phyloP scores from a whole-genome alignment of 805 yeast species.

The Spencermartinsiella europaea region DNA sequence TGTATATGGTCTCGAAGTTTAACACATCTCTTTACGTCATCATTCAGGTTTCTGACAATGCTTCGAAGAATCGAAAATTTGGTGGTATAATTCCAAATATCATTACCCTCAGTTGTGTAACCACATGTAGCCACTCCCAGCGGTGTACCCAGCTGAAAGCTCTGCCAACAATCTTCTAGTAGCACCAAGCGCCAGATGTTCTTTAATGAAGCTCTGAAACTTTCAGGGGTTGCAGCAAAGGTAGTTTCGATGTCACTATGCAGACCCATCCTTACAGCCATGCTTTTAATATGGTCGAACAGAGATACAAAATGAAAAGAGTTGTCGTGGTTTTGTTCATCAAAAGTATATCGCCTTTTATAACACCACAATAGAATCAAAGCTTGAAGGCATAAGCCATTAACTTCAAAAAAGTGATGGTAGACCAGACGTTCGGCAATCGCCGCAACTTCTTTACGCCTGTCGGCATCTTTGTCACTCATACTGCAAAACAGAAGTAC shows the following conservation, averaged over 20 bases:
- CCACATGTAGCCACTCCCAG: background rate
- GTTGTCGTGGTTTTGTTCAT: background rate
- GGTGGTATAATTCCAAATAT: background rate
- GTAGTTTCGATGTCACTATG: background rate
- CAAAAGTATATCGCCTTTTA: background rate
- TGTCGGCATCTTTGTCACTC: background rate
- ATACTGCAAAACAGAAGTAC: background rate
- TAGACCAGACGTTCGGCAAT: background rate
- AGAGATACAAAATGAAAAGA: background rate
- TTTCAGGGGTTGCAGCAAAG: background rate
- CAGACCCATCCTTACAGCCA: background rate
- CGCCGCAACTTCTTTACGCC: background rate
- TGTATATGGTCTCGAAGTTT: background rate
- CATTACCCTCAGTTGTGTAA: background rate
- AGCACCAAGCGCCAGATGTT: background rate
- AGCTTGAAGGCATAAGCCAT: background rate
- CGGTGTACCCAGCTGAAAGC: background rate
- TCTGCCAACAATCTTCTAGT: background rate
- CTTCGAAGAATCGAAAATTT: background rate
- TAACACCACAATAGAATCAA: background rate
- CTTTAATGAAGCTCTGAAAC: background rate
- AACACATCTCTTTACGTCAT: background rate
- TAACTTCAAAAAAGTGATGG: background rate
- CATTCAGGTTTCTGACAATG: background rate
- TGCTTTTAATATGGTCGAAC: background rate